These are phyloP conservation scores for Crithidia bombi DNA, from an alignment of 208 protist genomes.

Conservation along the genomic window DNA sequence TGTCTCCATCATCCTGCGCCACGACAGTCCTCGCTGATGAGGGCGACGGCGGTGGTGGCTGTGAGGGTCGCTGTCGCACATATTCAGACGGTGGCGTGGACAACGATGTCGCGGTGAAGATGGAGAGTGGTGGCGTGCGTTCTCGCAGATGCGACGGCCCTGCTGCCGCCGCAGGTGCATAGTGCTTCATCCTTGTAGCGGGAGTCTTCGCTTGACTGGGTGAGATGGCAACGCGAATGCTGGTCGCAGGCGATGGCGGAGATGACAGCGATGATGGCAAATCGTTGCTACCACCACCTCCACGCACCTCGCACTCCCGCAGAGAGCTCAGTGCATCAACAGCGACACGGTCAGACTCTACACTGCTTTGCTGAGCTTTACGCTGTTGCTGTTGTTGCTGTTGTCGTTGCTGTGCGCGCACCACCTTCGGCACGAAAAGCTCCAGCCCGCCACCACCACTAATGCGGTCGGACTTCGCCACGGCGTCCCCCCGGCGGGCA, in stretches of 20 bases:
- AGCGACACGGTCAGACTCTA: background rate
- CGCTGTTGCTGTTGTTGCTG: background rate
- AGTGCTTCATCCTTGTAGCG: background rate
- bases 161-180: background rate
- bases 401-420: constrained; percentile 9
- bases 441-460: background rate
- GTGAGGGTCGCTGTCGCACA: background rate
- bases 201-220: background rate
- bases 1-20: too few species aligned
- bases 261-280: too few species aligned
- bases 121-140: background rate
- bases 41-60: background rate
- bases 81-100: background rate
- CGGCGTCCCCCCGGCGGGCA: background rate
- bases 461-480: background rate
- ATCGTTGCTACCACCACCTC: too few species aligned
- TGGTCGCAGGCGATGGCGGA: background rate
- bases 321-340: background rate
- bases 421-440: constrained; percentile 23
- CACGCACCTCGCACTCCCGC: background rate
- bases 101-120: background rate
- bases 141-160: background rate
- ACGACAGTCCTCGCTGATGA: too few species aligned
- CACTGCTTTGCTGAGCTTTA: too few species aligned
- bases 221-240: background rate